Conservation (phyloP, 202 grass and related monocot species). For the Panicum virgatum region DNA sequence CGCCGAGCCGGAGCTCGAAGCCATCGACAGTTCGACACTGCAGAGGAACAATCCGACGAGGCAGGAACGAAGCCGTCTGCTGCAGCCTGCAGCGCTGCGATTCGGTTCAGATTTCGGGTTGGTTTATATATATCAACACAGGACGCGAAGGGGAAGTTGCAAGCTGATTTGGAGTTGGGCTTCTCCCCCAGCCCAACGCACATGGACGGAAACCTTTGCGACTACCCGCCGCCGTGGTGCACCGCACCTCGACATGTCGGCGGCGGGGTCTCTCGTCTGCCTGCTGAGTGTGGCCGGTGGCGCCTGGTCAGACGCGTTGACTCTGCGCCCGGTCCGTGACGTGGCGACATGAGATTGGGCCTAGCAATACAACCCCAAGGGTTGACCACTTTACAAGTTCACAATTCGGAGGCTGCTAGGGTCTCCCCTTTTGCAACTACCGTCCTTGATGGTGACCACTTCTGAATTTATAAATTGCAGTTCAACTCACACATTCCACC, state of each 20-base stretch:
- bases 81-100: not conserved
- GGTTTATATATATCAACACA: not conserved
- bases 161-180: slow-evolving; percentile 24
- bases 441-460: not conserved
- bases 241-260: slow-evolving; percentile 24
- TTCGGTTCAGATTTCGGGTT: not conserved
- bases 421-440: not conserved
- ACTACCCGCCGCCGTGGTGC: slow-evolving; percentile 22
- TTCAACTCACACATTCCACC: not conserved
- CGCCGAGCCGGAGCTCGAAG: slow-evolving; percentile 22
- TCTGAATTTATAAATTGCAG: not conserved
- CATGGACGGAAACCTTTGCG: not conserved
- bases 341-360: not conserved
- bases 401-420: slow-evolving; percentile 7
- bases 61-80: not conserved
- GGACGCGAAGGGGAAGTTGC: not conserved
- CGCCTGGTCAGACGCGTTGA: slow-evolving; percentile 9
- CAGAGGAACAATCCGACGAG: not conserved
- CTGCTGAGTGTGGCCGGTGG: not conserved
- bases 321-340: not conserved
- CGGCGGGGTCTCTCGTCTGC: not conserved
- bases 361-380: not conserved
- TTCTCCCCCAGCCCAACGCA: not conserved
- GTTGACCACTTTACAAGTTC: not conserved
- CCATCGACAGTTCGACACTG: slow-evolving; percentile 16